Base-by-base conservation (phyloP, 2,329 filamentous ascomycete species). In the Xylariaceae sp. region DNA sequence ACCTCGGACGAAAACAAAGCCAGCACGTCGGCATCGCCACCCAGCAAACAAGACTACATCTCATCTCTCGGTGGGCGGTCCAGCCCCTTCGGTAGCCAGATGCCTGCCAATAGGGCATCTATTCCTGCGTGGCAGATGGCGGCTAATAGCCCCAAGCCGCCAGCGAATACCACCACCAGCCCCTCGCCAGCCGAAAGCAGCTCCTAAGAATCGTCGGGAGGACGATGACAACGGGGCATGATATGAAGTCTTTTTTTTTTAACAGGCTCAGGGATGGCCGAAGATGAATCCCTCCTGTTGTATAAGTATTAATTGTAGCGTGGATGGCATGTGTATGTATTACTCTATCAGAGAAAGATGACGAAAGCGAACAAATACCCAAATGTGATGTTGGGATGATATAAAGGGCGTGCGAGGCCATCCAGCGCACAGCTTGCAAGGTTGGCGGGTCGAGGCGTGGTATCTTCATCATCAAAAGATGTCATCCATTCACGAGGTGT, bases 71-170 rank as follows among this genome's bases (percentile, higher is more conserved):
- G 67, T 37, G 68, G 70, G 37, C 70, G 68, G 54, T 68, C 72
- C 10, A 79, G 70, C 62, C 77, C 80, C 29, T 80, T 83, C 69
- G 69, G 63, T 58, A 74, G 78, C 55, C 74, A 78, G 53, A 73
- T 75, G 58, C 70, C 79, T 36, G 65, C 70, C 13, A 73, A 72
- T 32, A 84, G 80, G 71, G 86, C 87, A 10, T 84, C 86, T 10
- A 92, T 92, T 61, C 88, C 88, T 4, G 82, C 87, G 4, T 92
- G 88, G 88, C 88, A 92, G 72, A 80, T 89, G 78, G 85, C 86
- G 67, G 76, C 83, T 30, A 84, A 80, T 63, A 82, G 79, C 70
- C 58, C 58, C 34, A 49, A 55, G 39, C 49, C 56, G 16, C 30
- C 54, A 21, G 57, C 53, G 12, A 43, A 37, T 18, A 51, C 30